Conservation (phyloP, 768 basidiomycete species). For the Hericium coralloides region DNA sequence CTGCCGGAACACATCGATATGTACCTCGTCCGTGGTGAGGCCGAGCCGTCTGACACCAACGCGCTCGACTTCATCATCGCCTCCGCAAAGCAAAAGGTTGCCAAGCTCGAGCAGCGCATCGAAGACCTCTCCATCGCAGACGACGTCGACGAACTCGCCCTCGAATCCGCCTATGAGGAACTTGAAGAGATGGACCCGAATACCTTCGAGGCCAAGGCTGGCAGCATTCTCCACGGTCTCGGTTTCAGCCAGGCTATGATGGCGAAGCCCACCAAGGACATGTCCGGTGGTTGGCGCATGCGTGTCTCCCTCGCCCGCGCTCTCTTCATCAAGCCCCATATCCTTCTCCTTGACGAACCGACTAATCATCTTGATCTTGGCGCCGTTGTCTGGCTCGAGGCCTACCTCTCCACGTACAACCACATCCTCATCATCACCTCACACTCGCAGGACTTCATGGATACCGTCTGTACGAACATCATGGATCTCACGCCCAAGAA, state of each 20-base stretch:
- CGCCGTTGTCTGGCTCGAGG: constrained; percentile 98
- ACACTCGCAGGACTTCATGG: constrained; percentile 99
- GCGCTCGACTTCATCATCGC: constrained; percentile 96
- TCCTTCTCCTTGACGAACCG: constrained; percentile 88
- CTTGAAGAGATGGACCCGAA: constrained; percentile 93
- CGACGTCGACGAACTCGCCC: constrained; percentile 76
- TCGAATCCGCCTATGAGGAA: constrained; percentile 90
- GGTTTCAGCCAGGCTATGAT: constrained; percentile 90
- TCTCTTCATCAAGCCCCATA: constrained; percentile 92
- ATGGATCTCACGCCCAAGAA: constrained; percentile 93
- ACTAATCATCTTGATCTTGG: constrained; percentile 94
- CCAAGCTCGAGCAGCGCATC: constrained; percentile 84
- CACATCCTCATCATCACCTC: constrained; percentile 97
- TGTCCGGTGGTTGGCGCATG: constrained; percentile 99
- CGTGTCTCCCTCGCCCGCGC: constrained; percentile 94
- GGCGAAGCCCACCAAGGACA: constrained; percentile 94
- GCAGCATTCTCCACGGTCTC: constrained; percentile 93
- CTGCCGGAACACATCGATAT: constrained; percentile 96
- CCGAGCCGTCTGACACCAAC: constrained; percentile 90
- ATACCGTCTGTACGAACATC: constrained; percentile 93
- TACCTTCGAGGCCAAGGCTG: constrained; percentile 94
- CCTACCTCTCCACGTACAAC: constrained; percentile 96
- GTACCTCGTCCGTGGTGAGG: constrained; percentile 93
- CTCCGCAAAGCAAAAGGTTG: constrained; percentile 89
- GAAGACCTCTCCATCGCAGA: constrained; percentile 91